phyloP scores from a whole-genome alignment of 768 basidiomycete species.

The Lanmaoa pseudosensibilis region DNA sequence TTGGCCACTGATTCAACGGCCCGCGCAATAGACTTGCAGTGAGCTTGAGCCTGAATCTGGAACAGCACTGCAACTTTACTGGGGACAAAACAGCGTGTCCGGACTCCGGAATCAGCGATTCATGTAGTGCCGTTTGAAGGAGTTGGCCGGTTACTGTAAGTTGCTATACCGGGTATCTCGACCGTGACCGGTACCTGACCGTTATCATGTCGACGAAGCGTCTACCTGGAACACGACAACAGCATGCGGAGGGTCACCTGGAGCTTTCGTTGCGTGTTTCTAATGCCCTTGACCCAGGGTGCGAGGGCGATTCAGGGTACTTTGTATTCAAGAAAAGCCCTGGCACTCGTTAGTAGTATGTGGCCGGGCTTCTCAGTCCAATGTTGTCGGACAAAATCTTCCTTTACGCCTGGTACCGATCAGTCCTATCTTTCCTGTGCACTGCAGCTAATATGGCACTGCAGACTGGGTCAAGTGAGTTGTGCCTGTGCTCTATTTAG shows the following conservation, averaged over 20 bases:
- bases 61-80: not conserved
- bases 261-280: not conserved
- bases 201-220: not conserved
- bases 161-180: not conserved
- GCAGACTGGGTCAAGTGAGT: not conserved
- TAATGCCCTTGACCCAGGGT: slow-evolving; percentile 12
- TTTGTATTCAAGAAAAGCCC: not conserved
- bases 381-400: not conserved
- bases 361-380: not conserved
- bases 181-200: not conserved
- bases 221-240: not conserved
- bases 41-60: not conserved
- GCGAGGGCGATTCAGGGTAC: not conserved
- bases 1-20: too few relatives aligned
- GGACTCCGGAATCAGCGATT: not conserved
- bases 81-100: not conserved
- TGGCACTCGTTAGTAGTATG: not conserved
- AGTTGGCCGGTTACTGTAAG: too few relatives aligned
- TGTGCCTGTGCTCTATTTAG: slow-evolving; percentile 1
- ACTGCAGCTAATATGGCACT: not conserved
- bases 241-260: not conserved
- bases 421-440: not conserved
- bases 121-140: not conserved
- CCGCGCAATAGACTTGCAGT: not conserved
- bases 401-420: not conserved